Evolutionary conservation across 257 asterid species (phyloP).

Genomic region (Rhazya stricta): DNA sequence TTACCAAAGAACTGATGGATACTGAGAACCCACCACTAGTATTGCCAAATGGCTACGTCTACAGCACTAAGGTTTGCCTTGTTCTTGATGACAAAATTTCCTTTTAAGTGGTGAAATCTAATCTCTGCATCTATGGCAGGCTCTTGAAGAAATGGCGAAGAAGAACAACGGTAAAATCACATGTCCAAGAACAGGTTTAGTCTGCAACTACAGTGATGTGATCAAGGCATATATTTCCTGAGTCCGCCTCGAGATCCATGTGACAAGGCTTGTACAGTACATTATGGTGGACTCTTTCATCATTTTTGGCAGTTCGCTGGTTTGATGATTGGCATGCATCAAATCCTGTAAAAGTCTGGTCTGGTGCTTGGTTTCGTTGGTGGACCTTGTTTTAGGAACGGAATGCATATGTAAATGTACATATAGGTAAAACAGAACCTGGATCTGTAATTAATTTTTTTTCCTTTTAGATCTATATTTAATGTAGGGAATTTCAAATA

Average conservation of each 20-base stretch:
- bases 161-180: slow-evolving; percentile 70
- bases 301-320: not conserved
- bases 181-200: slow-evolving; percentile 78
- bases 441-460: slow-evolving; percentile 10
- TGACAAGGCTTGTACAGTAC: not conserved
- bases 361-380: not conserved
- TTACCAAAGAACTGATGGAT: slow-evolving; percentile 88
- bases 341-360: not conserved
- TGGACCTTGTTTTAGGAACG: not conserved
- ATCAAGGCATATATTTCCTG: slow-evolving; percentile 81
- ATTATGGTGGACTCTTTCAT: slow-evolving; percentile 20
- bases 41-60: slow-evolving; percentile 92
- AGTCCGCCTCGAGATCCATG: not conserved
- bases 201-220: slow-evolving; percentile 61
- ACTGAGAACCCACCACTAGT: slow-evolving; percentile 97
- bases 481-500: not conserved
- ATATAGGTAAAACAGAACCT: not conserved
- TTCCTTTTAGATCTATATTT: not conserved
- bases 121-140: slow-evolving; percentile 34
- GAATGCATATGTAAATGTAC: slow-evolving; percentile 13
- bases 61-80: slow-evolving; percentile 79
- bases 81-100: not conserved
- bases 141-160: slow-evolving; percentile 92
- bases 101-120: not conserved
- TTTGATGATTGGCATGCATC: not conserved